Evolutionary conservation across 2,329 filamentous ascomycete species (phyloP).

Genomic region (Botryosphaeria agaves): DNA sequence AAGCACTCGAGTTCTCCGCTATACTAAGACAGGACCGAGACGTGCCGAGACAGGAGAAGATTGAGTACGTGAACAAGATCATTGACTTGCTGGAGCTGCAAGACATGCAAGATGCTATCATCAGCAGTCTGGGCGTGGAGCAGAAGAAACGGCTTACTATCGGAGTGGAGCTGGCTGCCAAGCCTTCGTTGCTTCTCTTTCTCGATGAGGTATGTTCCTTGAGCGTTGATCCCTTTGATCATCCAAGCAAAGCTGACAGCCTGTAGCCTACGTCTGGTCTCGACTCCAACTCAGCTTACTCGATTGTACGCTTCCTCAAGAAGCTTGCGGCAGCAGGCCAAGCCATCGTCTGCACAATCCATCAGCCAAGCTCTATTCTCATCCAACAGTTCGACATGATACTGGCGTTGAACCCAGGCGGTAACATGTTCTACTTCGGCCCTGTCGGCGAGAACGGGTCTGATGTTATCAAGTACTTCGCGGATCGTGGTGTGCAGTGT

Average conservation of each 20-base stretch:
- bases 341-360: slow-evolving; percentile 58
- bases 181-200: slow-evolving; percentile 50
- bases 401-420: slow-evolving; percentile 48
- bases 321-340: slow-evolving; percentile 50
- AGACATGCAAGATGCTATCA: slow-evolving; percentile 49
- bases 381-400: slow-evolving; percentile 62
- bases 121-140: slow-evolving; percentile 47
- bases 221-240: no score
- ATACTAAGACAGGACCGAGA: slow-evolving; percentile 41
- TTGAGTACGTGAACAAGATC: slow-evolving; percentile 49
- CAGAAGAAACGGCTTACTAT: slow-evolving; percentile 58
- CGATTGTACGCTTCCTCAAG: slow-evolving; percentile 50
- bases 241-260: no score
- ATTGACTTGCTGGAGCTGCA: slow-evolving; percentile 47
- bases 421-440: slow-evolving; percentile 59
- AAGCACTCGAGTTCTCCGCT: slow-evolving; percentile 53
- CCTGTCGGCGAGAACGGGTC: slow-evolving; percentile 50
- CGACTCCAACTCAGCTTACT: slow-evolving; percentile 51
- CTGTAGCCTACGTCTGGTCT: slow-evolving; percentile 53
- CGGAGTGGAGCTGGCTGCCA: slow-evolving; percentile 54
- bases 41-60: slow-evolving; percentile 40
- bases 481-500: slow-evolving; percentile 45
- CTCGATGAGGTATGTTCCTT: no score
- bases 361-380: slow-evolving; percentile 51
- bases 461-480: slow-evolving; percentile 51